A percentile compares a stretch with the other conserved stretches of the same genome.
These are phyloP conservation scores for Arthrobotrys pseudoclavata DNA, from an alignment of 2,329 filamentous ascomycete genomes.

Conservation along the genomic window DNA sequence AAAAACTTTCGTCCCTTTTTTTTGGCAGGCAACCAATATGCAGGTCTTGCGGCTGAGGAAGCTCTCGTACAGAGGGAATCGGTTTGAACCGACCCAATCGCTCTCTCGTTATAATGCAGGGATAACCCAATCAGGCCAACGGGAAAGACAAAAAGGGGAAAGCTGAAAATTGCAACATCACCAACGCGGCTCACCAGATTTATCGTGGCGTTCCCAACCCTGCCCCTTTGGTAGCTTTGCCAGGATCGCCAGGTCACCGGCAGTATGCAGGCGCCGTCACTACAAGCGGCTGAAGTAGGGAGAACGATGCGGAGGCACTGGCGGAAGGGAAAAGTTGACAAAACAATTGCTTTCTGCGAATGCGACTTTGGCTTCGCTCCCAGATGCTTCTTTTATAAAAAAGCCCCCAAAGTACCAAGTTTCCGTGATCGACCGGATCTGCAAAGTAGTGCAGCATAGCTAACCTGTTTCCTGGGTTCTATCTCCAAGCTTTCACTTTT, in stretches of 20 bases:
- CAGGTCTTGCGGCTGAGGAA: conserved; percentile 16
- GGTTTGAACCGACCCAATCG: conserved; percentile 24
- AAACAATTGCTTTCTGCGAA: background rate
- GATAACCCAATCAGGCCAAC: conserved; percentile 2
- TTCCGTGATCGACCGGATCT: conserved; percentile 15
- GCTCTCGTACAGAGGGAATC: background rate
- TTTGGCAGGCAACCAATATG: conserved; percentile 20
- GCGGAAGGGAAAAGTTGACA: background rate
- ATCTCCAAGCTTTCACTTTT: background rate
- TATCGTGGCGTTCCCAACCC: conserved; percentile 18
- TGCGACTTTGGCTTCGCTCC: background rate
- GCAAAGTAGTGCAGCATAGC: conserved; percentile 3
- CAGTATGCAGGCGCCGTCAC: conserved; percentile 17
- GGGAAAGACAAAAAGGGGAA: conserved; percentile 7
- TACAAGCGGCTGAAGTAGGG: background rate
- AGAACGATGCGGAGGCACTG: background rate
- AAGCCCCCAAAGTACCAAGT: background rate
- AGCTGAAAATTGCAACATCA: conserved; percentile 33
- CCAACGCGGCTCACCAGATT: conserved; percentile 22
- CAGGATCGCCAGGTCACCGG: conserved; percentile 16
- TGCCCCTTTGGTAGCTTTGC: conserved; percentile 2
- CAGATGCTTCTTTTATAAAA: conserved; percentile 17
- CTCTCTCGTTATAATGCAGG: background rate
- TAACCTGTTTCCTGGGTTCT: conserved; percentile 22
- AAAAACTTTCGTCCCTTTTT: conserved; percentile 18